Conservation (phyloP, 2,329 filamentous ascomycete genomes). For the Colletotrichum sp. region DNA sequence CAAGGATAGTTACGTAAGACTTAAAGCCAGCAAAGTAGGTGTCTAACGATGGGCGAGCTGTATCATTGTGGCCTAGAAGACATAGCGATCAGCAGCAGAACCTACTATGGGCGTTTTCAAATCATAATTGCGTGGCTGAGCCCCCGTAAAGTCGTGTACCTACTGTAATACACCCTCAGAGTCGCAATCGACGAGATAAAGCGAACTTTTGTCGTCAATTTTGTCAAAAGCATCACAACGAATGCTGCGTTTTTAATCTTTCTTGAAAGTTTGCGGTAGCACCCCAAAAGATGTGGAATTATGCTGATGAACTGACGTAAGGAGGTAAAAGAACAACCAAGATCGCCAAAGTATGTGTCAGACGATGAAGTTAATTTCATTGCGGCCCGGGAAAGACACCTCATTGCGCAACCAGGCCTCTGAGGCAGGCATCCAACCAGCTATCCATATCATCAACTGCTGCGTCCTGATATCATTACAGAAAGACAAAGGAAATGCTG, state of each 20-base stretch:
- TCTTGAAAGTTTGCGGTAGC: not conserved
- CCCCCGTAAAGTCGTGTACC: not conserved
- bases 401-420: not conserved
- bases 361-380: not conserved
- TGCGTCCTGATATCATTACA: not conserved
- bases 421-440: not conserved
- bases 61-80: not conserved
- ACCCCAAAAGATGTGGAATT: not conserved
- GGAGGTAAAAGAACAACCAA: not conserved
- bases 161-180: not conserved
- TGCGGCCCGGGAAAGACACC: not conserved
- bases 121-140: too few species aligned
- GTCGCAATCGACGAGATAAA: not conserved
- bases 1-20: not conserved
- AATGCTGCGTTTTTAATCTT: not conserved
- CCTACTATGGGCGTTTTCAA: too few species aligned
- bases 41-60: not conserved
- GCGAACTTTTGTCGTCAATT: not conserved
- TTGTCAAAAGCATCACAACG: not conserved
- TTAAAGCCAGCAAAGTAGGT: not conserved
- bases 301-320: not conserved
- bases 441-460: not conserved
- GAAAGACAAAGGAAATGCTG: not conserved
- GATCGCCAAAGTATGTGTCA: not conserved
- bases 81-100: not conserved